These are phyloP conservation scores for Pythium dissotocum DNA, from an alignment of 352 stramenopile species.

Conservation along the genomic window DNA sequence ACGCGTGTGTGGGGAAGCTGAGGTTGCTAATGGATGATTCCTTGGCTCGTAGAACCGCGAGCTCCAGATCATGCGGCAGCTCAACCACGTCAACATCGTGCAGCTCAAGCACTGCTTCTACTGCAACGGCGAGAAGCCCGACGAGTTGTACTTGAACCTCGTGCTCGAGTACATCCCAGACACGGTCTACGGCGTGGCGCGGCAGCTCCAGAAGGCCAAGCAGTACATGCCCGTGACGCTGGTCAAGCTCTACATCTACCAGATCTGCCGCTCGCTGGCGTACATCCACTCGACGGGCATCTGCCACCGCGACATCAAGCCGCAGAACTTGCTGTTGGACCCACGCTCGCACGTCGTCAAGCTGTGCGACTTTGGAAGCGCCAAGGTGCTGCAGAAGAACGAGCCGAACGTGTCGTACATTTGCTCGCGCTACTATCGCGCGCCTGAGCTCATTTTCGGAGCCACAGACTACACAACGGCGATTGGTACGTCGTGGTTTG, in stretches of 20 bases:
- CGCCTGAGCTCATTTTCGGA: conserved; percentile 99
- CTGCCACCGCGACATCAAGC: conserved; percentile 99
- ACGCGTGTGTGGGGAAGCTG: background rate
- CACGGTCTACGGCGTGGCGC: conserved; percentile 97
- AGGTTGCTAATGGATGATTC: background rate
- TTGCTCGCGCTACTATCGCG: conserved; percentile 98
- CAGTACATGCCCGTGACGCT: conserved; percentile 96
- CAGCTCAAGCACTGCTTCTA: conserved; percentile 99
- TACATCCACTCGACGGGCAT: conserved; percentile 99
- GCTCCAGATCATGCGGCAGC: conserved; percentile 99
- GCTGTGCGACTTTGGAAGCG: conserved; percentile 99
- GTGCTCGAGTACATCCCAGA: conserved; percentile 99
- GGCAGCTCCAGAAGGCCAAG: conserved; percentile 97
- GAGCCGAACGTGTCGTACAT: conserved; percentile 99
- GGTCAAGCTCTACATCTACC: conserved; percentile 99
- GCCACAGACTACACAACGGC: conserved; percentile 99
- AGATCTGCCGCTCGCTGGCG: conserved; percentile 96
- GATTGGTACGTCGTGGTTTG: conserved; percentile 69
- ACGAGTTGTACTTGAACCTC: conserved; percentile 99
- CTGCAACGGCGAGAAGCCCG: conserved; percentile 93
- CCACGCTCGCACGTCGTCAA: conserved; percentile 97
- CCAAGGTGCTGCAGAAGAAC: conserved; percentile 94
- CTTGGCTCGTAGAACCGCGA: conserved; percentile 91
- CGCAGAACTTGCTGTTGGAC: conserved; percentile 99
- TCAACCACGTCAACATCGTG: conserved; percentile 99